Conservation (phyloP, 441 rosid genomes). For the Bruguiera hainesii region DNA sequence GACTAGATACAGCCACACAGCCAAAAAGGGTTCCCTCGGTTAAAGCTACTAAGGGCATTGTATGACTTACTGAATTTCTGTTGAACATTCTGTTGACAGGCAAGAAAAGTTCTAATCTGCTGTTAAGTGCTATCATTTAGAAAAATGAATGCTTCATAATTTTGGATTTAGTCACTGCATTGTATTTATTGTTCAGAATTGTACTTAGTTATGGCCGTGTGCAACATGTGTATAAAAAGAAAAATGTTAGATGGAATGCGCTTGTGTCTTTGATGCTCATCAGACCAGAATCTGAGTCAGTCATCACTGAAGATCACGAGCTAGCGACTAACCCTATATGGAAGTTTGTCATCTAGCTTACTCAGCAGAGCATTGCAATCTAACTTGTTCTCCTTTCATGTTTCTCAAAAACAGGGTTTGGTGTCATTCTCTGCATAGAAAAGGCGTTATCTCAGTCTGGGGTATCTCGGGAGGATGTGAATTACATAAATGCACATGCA, state of each 20-base stretch:
- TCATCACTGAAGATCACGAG: neutral
- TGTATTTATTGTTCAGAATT: no score
- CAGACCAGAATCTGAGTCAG: neutral
- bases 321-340: neutral
- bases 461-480: conserved; percentile 55
- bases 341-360: neutral
- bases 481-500: conserved; percentile 80
- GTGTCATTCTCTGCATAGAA: conserved; percentile 64
- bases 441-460: conserved; percentile 64
- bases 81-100: neutral
- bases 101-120: neutral
- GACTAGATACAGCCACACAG: neutral
- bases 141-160: no score
- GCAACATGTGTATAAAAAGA: no score
- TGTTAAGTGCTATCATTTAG: no score
- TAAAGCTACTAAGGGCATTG: neutral
- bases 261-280: neutral
- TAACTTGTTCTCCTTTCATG: conserved; percentile 6
- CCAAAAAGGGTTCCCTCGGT: neutral
- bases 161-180: no score
- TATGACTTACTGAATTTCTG: neutral
- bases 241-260: no score
- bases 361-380: neutral
- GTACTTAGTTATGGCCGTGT: no score
- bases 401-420: conserved; percentile 42